Base-by-base conservation (phyloP, 768 basidiomycete genomes). In the Chalciporus chontae region DNA sequence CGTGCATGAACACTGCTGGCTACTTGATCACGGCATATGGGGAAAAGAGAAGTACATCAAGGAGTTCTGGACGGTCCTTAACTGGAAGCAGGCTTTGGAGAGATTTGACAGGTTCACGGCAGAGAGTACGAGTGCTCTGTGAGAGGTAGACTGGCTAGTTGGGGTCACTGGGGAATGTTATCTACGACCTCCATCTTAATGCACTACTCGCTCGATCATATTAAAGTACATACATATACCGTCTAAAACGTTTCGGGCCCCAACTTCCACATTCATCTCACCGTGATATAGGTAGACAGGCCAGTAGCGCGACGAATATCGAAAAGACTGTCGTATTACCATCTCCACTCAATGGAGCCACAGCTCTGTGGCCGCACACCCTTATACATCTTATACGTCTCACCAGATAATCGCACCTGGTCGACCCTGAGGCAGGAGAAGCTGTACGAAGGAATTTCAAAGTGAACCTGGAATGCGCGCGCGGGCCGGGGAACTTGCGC, bases 321-420 rank as follows among this genome's bases (percentile, higher is more conserved):
- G 14, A 31, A 14, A 24, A 40, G 11, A 23, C 8, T 27, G 21
- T 18, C 10, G 19, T 43, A 21, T 46, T 68, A 68, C 67, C 67
- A 68, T 40, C 67, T 60, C 68, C 67, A 68, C 39, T 68, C 67
- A 23, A 69, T 44, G 5, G 56, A 59, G n/a, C 67, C 67, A 45
- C 54, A 39, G 7, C 68, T 46, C 34, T 77, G 73, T 40, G 84
- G 81, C 61, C 92, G 74, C 44, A 96, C 86, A 14, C 94, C 94
- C 67, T 94, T 95, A 71, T 88, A 96, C 10, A 89, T 88, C 68
- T 94, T 95, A 68, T 94, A 94, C 10, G 68, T 69, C 65, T 94
- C 90, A 11, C 87, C 84, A 2, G 75, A 83, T 23, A 90, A 71
- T 67, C 84, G 90, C 39, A 95, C 77, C 58, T 93, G 87, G 51